phyloP scores from a whole-genome alignment of 352 stramenopile species.

The Phytopythium mirpurense region DNA sequence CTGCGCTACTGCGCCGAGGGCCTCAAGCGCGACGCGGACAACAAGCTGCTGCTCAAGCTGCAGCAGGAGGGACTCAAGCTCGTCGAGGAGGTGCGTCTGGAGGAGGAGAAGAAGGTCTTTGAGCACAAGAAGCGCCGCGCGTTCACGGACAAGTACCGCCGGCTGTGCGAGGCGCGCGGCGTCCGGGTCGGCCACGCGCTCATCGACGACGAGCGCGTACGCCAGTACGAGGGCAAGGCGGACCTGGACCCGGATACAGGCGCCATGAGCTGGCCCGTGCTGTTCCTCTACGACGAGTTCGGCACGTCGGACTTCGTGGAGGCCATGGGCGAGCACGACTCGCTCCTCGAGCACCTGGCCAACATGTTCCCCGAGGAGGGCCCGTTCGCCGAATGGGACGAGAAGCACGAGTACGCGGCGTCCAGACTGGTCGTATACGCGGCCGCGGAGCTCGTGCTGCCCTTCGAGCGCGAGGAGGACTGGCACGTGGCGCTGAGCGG shows the following conservation, averaged over 20 bases:
- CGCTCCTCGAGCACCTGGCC: conserved; percentile 79
- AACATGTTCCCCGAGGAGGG: conserved; percentile 89
- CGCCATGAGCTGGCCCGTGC: conserved; percentile 71
- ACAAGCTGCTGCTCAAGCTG: conserved; percentile 72
- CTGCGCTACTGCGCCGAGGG: conserved; percentile 78
- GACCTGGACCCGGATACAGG: conserved; percentile 57
- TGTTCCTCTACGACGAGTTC: conserved; percentile 85
- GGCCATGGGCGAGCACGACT: conserved; percentile 72
- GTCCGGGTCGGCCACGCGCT: conserved; percentile 69
- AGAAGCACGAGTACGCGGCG: conserved; percentile 59
- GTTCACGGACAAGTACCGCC: conserved; percentile 73
- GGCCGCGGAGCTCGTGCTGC: conserved; percentile 61
- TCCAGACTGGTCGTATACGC: conserved; percentile 75
- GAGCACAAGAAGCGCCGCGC: conserved; percentile 63
- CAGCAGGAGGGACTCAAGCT: conserved; percentile 55
- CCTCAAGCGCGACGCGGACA: conserved; percentile 64
- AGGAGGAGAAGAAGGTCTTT: conserved; percentile 58
- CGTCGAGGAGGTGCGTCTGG: conserved; percentile 54
- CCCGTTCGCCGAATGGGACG: conserved; percentile 79
- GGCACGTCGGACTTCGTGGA: conserved; percentile 84
- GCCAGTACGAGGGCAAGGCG: conserved; percentile 79
- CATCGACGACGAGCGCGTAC: conserved; percentile 75
- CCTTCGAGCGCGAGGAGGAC: conserved; percentile 52
- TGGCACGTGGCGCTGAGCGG: conserved; percentile 80
- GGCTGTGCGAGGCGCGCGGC: conserved; percentile 53